Percentiles rank a stretch among this genome's conserved stretches.
These are phyloP conservation scores for Pichia manshurica DNA, from an alignment of 805 yeast species.

Conservation along the genomic window DNA sequence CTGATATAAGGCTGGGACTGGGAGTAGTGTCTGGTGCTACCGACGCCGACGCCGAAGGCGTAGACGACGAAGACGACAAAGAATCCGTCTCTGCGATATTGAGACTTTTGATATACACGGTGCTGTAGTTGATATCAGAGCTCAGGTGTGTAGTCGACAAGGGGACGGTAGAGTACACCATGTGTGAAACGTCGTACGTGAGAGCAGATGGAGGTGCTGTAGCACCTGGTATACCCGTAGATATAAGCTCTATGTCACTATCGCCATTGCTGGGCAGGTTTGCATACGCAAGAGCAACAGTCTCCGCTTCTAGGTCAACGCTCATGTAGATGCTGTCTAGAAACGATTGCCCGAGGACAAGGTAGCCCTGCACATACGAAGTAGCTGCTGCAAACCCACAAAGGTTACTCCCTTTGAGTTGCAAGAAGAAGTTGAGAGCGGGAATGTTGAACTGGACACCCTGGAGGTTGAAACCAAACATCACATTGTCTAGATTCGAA, in stretches of 20 bases:
- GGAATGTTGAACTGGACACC: constrained; percentile 54
- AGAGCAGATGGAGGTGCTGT: neutral
- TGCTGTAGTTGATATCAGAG: neutral
- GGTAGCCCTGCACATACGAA: constrained; percentile 29
- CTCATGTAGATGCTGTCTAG: constrained; percentile 47
- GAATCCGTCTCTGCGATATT: no score
- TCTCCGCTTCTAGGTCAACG: constrained; percentile 44
- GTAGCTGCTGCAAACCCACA: constrained; percentile 42
- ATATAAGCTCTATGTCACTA: constrained; percentile 33
- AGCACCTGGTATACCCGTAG: constrained; percentile 27
- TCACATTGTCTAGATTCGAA: constrained; percentile 19
- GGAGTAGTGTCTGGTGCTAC: no score
- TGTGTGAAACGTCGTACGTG: constrained; percentile 11
- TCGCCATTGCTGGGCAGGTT: constrained; percentile 20
- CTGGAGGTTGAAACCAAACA: constrained; percentile 47
- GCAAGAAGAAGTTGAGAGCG: constrained; percentile 24
- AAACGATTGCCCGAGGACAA: constrained; percentile 49
- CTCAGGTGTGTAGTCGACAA: neutral
- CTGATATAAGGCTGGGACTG: no score
- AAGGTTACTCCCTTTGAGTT: constrained; percentile 17
- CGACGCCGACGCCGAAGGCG: no score
- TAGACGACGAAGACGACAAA: no score
- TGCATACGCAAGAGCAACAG: constrained; percentile 43
- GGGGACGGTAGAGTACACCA: neutral
- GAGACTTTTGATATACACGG: neutral